Percentiles rank a stretch among this genome's conserved stretches.
Evolutionary conservation across 306 rosid species (phyloP).

Genomic region (Rosa multiflora): DNA sequence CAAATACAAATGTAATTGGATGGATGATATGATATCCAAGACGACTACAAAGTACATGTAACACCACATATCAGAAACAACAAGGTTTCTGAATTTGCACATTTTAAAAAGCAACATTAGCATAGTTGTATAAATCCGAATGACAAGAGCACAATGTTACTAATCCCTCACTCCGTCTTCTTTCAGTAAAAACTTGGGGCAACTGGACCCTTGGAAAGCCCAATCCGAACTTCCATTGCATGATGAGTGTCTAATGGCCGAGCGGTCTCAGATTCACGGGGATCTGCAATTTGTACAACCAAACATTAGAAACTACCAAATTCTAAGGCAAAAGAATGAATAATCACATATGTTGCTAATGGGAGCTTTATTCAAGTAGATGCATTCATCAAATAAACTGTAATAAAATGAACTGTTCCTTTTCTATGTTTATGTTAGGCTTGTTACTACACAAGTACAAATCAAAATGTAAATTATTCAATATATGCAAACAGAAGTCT

Average conservation of each 20-base stretch:
- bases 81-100: background rate
- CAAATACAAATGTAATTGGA: background rate
- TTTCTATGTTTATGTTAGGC: background rate
- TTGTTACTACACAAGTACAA: background rate
- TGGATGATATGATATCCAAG: background rate
- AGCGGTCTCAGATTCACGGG: slow-evolving; percentile 72
- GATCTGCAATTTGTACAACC: slow-evolving; percentile 53
- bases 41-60: background rate
- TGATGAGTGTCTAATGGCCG: slow-evolving; percentile 84
- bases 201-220: slow-evolving; percentile 87
- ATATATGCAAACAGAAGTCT: background rate
- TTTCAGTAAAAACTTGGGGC: slow-evolving; percentile 45
- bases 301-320: background rate
- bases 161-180: background rate
- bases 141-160: background rate
- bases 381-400: background rate
- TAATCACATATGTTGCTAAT: background rate
- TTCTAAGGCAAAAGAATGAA: background rate
- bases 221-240: slow-evolving; percentile 92
- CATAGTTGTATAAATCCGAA: slow-evolving; percentile 2
- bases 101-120: background rate
- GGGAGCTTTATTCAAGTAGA: background rate
- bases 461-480: background rate
- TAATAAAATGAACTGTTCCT: background rate
- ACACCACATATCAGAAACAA: background rate